Conservation (phyloP, 768 basidiomycete species). For the Rhizopogon vesiculosus region DNA sequence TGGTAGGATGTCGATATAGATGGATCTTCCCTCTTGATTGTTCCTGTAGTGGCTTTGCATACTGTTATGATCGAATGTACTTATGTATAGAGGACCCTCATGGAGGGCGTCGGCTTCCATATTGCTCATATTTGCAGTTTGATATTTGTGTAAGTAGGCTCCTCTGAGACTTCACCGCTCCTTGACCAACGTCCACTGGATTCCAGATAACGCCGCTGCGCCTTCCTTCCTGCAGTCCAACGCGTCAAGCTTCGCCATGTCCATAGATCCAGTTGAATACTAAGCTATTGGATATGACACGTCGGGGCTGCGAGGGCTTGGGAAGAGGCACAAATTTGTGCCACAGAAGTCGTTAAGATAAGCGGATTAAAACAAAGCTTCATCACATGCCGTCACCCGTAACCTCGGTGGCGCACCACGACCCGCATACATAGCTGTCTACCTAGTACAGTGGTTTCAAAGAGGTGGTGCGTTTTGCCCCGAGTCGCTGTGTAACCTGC, state of each 20-base stretch:
- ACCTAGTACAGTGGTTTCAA: no score
- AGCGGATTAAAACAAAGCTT: conserved; percentile 12
- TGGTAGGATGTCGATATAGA: neutral
- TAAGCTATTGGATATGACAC: conserved; percentile 40
- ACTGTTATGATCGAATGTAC: neutral
- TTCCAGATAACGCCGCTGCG: conserved; percentile 47
- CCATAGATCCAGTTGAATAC: conserved; percentile 41
- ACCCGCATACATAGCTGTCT: no score
- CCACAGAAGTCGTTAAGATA: neutral
- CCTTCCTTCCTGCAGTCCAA: conserved; percentile 43
- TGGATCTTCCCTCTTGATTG: neutral
- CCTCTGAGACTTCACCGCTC: neutral
- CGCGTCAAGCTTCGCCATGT: conserved; percentile 39
- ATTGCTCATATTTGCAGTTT: neutral
- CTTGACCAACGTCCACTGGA: conserved; percentile 28
- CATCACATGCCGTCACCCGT: no score
- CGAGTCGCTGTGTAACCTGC: no score
- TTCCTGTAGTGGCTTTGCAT: neutral
- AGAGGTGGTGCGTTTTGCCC: no score
- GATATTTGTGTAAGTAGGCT: neutral
- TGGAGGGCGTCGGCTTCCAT: no score
- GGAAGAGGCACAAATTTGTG: conserved; percentile 43
- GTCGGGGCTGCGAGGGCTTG: conserved; percentile 38
- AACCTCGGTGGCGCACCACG: no score
- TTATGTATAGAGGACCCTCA: neutral